Percentiles rank a stretch among this genome's conserved stretches.
These are phyloP conservation scores for Lactifluus volemus DNA, from an alignment of 768 basidiomycete species.

Conservation along the genomic window DNA sequence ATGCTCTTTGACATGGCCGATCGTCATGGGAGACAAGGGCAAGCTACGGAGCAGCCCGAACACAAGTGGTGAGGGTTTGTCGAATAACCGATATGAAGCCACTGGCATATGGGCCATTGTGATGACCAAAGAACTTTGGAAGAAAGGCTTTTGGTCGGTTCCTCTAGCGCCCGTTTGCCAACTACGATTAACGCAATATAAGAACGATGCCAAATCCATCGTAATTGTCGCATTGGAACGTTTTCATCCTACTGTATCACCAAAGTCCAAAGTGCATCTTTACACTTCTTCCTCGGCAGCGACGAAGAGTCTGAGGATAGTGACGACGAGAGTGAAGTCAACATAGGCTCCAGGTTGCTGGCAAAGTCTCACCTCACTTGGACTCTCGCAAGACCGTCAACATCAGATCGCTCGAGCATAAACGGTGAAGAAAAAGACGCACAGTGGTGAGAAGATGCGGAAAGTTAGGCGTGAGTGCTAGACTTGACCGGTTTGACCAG, in stretches of 20 bases:
- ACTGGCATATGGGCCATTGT: slow-evolving; percentile 99
- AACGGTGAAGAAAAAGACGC: slow-evolving; percentile 90
- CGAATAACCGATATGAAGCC: slow-evolving; percentile 66
- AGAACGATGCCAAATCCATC: slow-evolving; percentile 88
- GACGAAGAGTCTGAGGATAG: slow-evolving; percentile 70
- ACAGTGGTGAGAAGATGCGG: slow-evolving; percentile 69
- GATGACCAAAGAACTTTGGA: slow-evolving; percentile 92
- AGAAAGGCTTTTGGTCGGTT: slow-evolving; percentile 76
- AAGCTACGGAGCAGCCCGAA: slow-evolving; percentile 43
- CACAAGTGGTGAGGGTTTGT: slow-evolving; percentile 31
- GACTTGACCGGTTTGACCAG: slow-evolving; percentile 31
- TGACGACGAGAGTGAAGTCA: slow-evolving; percentile 56
- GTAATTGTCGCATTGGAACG: slow-evolving; percentile 87
- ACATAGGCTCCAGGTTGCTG: slow-evolving; percentile 27
- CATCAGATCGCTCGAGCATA: slow-evolving; percentile 70
- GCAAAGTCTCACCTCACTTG: slow-evolving; percentile 10
- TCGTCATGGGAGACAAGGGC: slow-evolving; percentile 78
- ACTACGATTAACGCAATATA: slow-evolving; percentile 24
- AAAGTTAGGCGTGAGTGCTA: too few species aligned
- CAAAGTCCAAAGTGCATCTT: slow-evolving; percentile 90
- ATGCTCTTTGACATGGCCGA: slow-evolving; percentile 97
- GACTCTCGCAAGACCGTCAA: slow-evolving; percentile 39
- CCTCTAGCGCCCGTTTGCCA: not conserved
- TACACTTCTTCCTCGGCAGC: slow-evolving; percentile 94
- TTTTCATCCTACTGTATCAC: slow-evolving; percentile 85